A percentile compares a stretch with the other conserved stretches of the same genome.
Evolutionary conservation across 306 rosid genomes (phyloP).

Genomic region (Quercus suber): DNA sequence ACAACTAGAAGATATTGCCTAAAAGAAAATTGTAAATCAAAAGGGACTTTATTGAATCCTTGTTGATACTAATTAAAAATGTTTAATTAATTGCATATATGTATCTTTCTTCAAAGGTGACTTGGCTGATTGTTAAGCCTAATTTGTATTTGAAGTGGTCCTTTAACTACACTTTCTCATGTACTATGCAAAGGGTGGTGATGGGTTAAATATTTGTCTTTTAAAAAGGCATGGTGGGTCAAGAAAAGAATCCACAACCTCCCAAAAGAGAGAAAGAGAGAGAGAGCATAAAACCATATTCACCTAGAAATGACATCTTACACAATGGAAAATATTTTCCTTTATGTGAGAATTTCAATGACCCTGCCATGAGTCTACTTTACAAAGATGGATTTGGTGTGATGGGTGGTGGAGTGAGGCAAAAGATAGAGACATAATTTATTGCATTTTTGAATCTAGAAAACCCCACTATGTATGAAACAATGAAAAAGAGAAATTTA

Average conservation of each 20-base stretch:
- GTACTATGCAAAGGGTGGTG: conserved; percentile 38
- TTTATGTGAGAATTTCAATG: conserved; percentile 53
- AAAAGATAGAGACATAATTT: conserved; percentile 58
- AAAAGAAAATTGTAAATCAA: no score
- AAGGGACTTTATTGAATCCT: no score
- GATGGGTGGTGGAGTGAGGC: conserved; percentile 56
- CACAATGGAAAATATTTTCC: conserved; percentile 28
- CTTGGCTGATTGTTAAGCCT: conserved; percentile 18
- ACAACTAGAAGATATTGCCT: no score
- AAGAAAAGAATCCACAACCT: conserved; percentile 53
- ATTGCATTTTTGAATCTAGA: conserved; percentile 46
- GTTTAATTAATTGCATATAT: no score
- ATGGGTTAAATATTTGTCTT: conserved; percentile 33
- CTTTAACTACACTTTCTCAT: conserved; percentile 21
- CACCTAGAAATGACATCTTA: conserved; percentile 54
- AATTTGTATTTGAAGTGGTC: conserved; percentile 23
- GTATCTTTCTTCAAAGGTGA: no score
- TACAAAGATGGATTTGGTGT: conserved; percentile 50
- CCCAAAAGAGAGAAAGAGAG: conserved; percentile 34
- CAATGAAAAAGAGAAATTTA: conserved; percentile 31
- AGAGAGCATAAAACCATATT: conserved; percentile 42
- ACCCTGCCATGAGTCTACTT: conserved; percentile 52
- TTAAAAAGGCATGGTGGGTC: conserved; percentile 49
- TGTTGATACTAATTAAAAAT: no score
- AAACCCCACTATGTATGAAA: conserved; percentile 48